Conservation (phyloP, 1,139 yeast genomes). For the Suhomyces anneliseae region DNA sequence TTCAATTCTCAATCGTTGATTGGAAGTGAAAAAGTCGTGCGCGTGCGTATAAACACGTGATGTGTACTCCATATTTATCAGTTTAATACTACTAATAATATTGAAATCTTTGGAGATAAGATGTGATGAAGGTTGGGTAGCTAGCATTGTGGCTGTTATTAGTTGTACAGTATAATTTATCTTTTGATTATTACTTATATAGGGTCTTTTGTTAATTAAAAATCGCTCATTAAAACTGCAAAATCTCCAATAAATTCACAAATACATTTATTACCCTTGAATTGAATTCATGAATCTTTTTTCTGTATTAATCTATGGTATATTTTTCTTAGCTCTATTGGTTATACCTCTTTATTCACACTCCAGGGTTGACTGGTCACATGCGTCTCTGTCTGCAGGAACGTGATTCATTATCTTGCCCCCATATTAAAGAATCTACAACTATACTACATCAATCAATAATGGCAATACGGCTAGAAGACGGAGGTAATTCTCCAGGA, state of each 20-base stretch:
- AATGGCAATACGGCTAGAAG: constrained; percentile 28
- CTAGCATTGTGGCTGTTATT: not conserved
- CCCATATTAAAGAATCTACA: not conserved
- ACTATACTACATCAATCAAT: not conserved
- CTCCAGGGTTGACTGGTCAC: no score
- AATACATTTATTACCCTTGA: no score
- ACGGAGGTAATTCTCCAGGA: constrained; percentile 9
- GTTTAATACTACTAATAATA: not conserved
- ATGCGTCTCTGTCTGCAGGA: no score
- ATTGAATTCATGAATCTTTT: no score
- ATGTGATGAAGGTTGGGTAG: no score
- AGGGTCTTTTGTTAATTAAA: not conserved
- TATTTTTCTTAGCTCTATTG: no score
- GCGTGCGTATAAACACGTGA: constrained; percentile 1
- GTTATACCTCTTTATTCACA: no score
- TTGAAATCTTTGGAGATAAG: no score
- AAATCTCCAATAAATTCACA: no score
- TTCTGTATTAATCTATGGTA: no score
- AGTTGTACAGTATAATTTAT: not conserved
- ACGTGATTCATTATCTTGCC: not conserved
- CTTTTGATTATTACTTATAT: not conserved
- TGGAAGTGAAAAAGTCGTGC: constrained; percentile 23
- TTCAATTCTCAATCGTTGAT: constrained; percentile 32
- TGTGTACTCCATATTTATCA: not conserved
- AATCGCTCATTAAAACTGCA: no score